A percentile compares a stretch with the other conserved stretches of the same genome.
Evolutionary conservation across 495 filamentous ascomycete species (phyloP).

Genomic region (Ramalina intermedia): DNA sequence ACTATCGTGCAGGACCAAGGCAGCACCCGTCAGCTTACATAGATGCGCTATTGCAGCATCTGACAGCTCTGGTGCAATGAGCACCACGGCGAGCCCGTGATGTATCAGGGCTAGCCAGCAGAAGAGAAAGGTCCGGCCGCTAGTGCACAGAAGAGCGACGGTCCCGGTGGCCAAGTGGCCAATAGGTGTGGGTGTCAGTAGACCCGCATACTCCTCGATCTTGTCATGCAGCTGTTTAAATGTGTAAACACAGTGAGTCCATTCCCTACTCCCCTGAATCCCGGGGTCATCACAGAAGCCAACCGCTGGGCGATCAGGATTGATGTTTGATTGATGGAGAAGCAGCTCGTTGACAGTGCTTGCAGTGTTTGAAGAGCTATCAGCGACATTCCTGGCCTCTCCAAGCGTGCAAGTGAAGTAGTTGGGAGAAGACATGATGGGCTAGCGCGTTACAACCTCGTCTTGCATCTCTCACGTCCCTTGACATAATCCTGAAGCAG

Average conservation of each 20-base stretch:
- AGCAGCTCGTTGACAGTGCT: slow-evolving; percentile 32
- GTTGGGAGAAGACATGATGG: slow-evolving; percentile 12
- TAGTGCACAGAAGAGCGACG: slow-evolving; percentile 34
- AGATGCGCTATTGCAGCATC: background rate
- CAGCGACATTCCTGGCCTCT: slow-evolving; percentile 25
- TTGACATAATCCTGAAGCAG: no score
- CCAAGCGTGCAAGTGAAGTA: slow-evolving; percentile 41
- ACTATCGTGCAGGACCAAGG: background rate
- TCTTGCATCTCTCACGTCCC: no score
- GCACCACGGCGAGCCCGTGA: slow-evolving; percentile 31
- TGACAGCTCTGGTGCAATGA: slow-evolving; percentile 27
- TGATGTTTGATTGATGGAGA: slow-evolving; percentile 22
- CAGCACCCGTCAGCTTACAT: background rate
- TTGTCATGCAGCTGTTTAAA: background rate
- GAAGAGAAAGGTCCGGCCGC: slow-evolving; percentile 34
- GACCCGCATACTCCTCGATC: background rate
- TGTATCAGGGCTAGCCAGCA: slow-evolving; percentile 37
- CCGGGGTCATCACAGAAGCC: slow-evolving; percentile 23
- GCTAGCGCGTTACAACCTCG: no score
- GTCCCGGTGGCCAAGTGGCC: background rate
- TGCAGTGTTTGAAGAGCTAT: slow-evolving; percentile 15
- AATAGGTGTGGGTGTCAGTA: background rate
- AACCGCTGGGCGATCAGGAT: slow-evolving; percentile 25
- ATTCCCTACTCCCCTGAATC: slow-evolving; percentile 1
- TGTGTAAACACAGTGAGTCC: slow-evolving; percentile 15